Conservation (phyloP, 2,329 filamentous ascomycete species). For the Colletotrichum limetticola region DNA sequence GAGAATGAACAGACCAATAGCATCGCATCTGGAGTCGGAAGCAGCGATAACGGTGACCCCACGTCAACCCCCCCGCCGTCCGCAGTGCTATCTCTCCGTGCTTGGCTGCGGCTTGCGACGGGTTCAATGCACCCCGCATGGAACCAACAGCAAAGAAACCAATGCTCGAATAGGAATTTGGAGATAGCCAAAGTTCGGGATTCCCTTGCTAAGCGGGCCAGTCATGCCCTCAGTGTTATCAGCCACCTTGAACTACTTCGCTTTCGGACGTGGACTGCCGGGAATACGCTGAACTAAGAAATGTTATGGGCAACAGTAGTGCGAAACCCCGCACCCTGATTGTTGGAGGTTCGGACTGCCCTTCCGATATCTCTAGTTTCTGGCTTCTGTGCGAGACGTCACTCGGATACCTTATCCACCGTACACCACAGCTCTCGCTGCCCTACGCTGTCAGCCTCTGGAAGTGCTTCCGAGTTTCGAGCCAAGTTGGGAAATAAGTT, state of each 20-base stretch:
- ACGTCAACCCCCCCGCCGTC: neutral
- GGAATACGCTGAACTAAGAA: neutral
- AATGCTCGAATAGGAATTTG: conserved; percentile 10
- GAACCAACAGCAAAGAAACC: neutral
- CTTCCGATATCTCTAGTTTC: conserved; percentile 5
- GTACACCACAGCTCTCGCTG: neutral
- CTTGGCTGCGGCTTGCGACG: neutral
- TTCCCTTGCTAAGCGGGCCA: conserved; percentile 27
- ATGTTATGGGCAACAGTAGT: too few species aligned
- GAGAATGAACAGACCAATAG: neutral
- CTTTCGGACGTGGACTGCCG: neutral
- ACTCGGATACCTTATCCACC: conserved; percentile 4
- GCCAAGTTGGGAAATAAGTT: neutral
- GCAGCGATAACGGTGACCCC: neutral
- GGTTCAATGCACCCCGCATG: conserved; percentile 23
- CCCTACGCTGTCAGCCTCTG: neutral
- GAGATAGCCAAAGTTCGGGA: conserved; percentile 6
- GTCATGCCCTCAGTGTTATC: conserved; percentile 22
- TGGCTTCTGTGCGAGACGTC: neutral
- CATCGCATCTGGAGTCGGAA: neutral
- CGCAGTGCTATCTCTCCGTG: neutral
- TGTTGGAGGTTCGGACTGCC: neutral
- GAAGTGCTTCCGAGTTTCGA: neutral
- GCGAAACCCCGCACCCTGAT: conserved; percentile 17
- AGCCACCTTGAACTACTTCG: neutral